Conservation (phyloP, 768 basidiomycete genomes). For the Phanerochaete sordida region DNA sequence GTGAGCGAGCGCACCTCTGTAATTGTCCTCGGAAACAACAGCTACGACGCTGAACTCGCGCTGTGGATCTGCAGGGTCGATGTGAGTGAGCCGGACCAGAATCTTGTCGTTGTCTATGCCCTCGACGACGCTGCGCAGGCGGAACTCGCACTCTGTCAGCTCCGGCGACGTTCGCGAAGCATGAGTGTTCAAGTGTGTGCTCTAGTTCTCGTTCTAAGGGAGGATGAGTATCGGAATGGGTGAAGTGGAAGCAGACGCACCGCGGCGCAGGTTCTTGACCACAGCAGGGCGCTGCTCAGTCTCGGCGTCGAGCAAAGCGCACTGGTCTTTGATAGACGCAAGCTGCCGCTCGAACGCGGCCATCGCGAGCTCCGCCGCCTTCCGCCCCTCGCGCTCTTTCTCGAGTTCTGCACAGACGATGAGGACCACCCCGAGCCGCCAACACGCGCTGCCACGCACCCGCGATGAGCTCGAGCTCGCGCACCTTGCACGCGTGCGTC, state of each 20-base stretch:
- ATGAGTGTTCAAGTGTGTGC: slow-evolving; percentile 49
- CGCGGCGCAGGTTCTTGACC: slow-evolving; percentile 61
- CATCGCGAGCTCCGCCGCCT: slow-evolving; percentile 62
- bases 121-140: slow-evolving; percentile 66
- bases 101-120: slow-evolving; percentile 72
- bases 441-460: slow-evolving; percentile 45
- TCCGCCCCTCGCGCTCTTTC: slow-evolving; percentile 67
- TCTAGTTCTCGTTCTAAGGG: slow-evolving; percentile 66
- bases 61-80: slow-evolving; percentile 55
- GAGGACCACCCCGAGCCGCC: background rate
- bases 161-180: slow-evolving; percentile 53
- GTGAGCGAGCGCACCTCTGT: slow-evolving; percentile 53
- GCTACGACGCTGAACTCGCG: slow-evolving; percentile 72
- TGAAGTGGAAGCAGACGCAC: slow-evolving; percentile 34
- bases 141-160: slow-evolving; percentile 50
- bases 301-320: slow-evolving; percentile 56
- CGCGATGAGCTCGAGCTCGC: slow-evolving; percentile 74
- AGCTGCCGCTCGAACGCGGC: slow-evolving; percentile 65
- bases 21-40: slow-evolving; percentile 60
- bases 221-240: background rate
- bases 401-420: slow-evolving; percentile 50
- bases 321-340: slow-evolving; percentile 56
- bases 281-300: slow-evolving; percentile 69
- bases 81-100: slow-evolving; percentile 65
- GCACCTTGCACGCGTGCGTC: slow-evolving; percentile 71